Conservation (phyloP, 1,139 yeast genomes). For the Kodamaea suecica region DNA sequence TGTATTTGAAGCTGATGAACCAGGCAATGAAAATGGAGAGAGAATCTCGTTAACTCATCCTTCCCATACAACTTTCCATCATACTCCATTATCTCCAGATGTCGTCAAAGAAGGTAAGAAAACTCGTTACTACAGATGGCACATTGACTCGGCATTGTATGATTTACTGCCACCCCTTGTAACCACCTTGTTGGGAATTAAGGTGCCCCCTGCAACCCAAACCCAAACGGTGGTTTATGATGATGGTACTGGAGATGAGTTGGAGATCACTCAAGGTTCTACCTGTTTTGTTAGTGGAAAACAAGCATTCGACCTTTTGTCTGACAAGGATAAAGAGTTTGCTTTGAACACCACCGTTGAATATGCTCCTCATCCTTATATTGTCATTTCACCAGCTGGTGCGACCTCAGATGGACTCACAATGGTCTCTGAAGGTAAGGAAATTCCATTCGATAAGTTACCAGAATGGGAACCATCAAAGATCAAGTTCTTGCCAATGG, state of each 20-base stretch:
- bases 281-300: slow-evolving; percentile 85
- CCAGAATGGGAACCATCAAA: slow-evolving; percentile 81
- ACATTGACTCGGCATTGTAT: slow-evolving; percentile 84
- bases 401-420: slow-evolving; percentile 86
- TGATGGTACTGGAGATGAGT: slow-evolving; percentile 62
- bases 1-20: slow-evolving; percentile 58
- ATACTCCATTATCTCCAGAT: slow-evolving; percentile 55
- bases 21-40: slow-evolving; percentile 63
- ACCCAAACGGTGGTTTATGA: slow-evolving; percentile 53
- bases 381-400: slow-evolving; percentile 72
- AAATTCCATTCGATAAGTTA: slow-evolving; percentile 58
- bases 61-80: slow-evolving; percentile 76
- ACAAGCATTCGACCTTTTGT: slow-evolving; percentile 62
- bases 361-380: slow-evolving; percentile 90
- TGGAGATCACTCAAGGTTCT: slow-evolving; percentile 76
- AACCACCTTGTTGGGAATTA: slow-evolving; percentile 77
- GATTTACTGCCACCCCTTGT: slow-evolving; percentile 82
- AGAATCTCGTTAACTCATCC: slow-evolving; percentile 70
- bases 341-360: slow-evolving; percentile 76
- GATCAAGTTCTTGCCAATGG: slow-evolving; percentile 74
- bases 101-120: slow-evolving; percentile 57
- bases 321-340: slow-evolving; percentile 66
- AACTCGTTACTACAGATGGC: slow-evolving; percentile 90
- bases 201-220: slow-evolving; percentile 61
- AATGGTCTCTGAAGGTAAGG: slow-evolving; percentile 78